These are phyloP conservation scores for Metarhizium rileyi DNA, from an alignment of 2,329 filamentous ascomycete species.

Conservation along the genomic window DNA sequence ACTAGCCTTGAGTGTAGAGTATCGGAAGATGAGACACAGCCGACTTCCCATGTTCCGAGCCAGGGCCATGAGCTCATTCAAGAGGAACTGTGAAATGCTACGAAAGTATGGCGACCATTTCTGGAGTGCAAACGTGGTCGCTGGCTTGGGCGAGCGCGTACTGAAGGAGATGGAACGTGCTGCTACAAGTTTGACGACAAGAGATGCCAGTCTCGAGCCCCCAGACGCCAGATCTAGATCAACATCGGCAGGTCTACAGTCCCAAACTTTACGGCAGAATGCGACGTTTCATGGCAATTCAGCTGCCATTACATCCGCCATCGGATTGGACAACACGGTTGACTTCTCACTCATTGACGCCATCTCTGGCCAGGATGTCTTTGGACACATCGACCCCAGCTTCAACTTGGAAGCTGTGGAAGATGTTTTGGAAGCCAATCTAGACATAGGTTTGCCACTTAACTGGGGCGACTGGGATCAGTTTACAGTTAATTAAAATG, in stretches of 20 bases:
- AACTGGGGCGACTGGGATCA: slow-evolving; percentile 40
- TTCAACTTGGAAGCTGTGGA: slow-evolving; percentile 46
- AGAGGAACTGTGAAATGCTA: slow-evolving; percentile 43
- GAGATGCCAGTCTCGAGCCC: slow-evolving; percentile 21
- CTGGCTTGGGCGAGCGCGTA: slow-evolving; percentile 44
- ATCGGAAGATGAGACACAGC: slow-evolving; percentile 54
- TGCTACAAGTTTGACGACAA: slow-evolving; percentile 33
- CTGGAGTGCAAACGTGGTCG: slow-evolving; percentile 46
- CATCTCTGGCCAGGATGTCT: slow-evolving; percentile 41
- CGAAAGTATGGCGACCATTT: slow-evolving; percentile 46
- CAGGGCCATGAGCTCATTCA: slow-evolving; percentile 44
- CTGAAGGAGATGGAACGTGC: slow-evolving; percentile 47
- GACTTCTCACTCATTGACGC: slow-evolving; percentile 34
- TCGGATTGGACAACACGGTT: slow-evolving; percentile 23
- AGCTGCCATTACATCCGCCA: slow-evolving; percentile 16
- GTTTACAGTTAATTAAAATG: slow-evolving; percentile 13
- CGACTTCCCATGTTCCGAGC: slow-evolving; percentile 48
- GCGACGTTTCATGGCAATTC: slow-evolving; percentile 16
- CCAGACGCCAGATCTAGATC: slow-evolving; percentile 13
- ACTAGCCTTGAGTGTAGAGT: slow-evolving; percentile 50
- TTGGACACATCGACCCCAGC: slow-evolving; percentile 44
- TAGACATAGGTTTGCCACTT: slow-evolving; percentile 43
- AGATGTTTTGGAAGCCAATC: slow-evolving; percentile 42
- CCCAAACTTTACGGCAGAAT: slow-evolving; percentile 5
- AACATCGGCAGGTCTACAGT: slow-evolving; percentile 3